These are phyloP conservation scores for Fusarium sp. DNA, from an alignment of 2,329 filamentous ascomycete genomes.

Conservation along the genomic window DNA sequence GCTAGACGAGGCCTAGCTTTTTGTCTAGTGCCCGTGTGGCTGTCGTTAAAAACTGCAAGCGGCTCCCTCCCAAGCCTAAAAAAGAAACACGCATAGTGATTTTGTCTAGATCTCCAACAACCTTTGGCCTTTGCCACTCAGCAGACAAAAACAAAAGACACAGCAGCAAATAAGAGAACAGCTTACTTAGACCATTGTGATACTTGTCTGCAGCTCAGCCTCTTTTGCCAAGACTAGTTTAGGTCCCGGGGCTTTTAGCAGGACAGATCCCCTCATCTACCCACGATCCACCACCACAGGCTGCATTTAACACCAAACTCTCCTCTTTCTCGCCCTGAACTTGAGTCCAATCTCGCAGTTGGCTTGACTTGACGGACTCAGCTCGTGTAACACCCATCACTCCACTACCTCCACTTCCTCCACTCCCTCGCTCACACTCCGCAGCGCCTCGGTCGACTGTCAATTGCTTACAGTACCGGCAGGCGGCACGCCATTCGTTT, in stretches of 20 bases:
- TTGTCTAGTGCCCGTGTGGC: conserved; percentile 31
- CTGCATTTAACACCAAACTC: conserved; percentile 37
- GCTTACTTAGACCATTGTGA: conserved; percentile 4
- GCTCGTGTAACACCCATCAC: conserved; percentile 37
- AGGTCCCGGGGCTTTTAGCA: conserved; percentile 31
- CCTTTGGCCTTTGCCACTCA: conserved; percentile 29
- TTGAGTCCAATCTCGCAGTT: conserved; percentile 6
- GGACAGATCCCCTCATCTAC: conserved; percentile 17
- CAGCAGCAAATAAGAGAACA: conserved; percentile 15
- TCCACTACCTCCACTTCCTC: conserved; percentile 35
- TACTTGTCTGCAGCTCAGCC: conserved; percentile 36
- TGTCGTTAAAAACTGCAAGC: conserved; percentile 41
- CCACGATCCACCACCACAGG: conserved; percentile 14
- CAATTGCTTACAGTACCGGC: conserved; percentile 11
- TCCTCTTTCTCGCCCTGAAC: conserved; percentile 16
- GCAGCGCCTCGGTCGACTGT: conserved; percentile 31
- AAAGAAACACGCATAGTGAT: conserved; percentile 37
- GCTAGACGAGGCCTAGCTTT: conserved; percentile 25
- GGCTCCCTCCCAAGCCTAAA: conserved; percentile 37
- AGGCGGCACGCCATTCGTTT: conserved; percentile 21
- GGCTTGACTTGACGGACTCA: conserved; percentile 30
- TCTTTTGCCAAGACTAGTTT: conserved; percentile 33
- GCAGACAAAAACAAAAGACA: conserved; percentile 19
- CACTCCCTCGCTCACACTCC: conserved; percentile 26
- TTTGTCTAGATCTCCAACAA: conserved; percentile 29